A percentile compares a stretch with the other conserved stretches of the same genome.
Conservation (phyloP, 345 rosid species). For the Punica granatum region DNA sequence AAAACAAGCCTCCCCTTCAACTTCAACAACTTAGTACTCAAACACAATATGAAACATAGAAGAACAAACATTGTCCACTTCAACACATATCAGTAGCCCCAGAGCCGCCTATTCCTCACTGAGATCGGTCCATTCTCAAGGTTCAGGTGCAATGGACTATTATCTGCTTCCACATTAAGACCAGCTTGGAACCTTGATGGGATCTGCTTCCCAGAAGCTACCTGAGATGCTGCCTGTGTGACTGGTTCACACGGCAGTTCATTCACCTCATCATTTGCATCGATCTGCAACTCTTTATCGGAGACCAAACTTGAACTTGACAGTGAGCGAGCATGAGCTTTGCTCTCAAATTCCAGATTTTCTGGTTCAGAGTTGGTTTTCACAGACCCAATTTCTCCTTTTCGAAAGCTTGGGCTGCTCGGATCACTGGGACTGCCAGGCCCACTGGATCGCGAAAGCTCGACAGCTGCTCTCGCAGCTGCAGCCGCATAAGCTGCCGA, state of each 20-base stretch:
- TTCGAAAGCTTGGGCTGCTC: conserved; percentile 6
- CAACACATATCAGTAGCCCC: conserved; percentile 38
- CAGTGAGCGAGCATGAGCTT: background rate
- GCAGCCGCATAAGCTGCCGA: conserved; percentile 82
- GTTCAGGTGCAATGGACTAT: conserved; percentile 18
- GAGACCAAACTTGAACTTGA: background rate
- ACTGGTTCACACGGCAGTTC: background rate
- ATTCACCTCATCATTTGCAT: background rate
- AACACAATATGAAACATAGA: background rate
- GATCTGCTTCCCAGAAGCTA: conserved; percentile 9
- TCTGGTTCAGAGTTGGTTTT: background rate
- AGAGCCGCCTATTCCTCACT: conserved; percentile 48
- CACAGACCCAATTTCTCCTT: background rate
- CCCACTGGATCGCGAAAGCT: conserved; percentile 57
- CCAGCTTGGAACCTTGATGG: conserved; percentile 28
- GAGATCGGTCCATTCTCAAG: conserved; percentile 43
- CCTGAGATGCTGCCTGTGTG: background rate
- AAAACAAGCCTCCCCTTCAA: no score
- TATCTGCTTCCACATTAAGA: conserved; percentile 22
- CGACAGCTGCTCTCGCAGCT: conserved; percentile 93
- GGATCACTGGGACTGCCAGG: conserved; percentile 28
- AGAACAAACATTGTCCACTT: background rate
- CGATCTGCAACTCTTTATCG: background rate
- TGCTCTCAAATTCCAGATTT: background rate
- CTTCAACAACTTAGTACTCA: no score